These are phyloP conservation scores for Pythium insidiosum DNA, from an alignment of 352 stramenopile genomes.

Conservation along the genomic window DNA sequence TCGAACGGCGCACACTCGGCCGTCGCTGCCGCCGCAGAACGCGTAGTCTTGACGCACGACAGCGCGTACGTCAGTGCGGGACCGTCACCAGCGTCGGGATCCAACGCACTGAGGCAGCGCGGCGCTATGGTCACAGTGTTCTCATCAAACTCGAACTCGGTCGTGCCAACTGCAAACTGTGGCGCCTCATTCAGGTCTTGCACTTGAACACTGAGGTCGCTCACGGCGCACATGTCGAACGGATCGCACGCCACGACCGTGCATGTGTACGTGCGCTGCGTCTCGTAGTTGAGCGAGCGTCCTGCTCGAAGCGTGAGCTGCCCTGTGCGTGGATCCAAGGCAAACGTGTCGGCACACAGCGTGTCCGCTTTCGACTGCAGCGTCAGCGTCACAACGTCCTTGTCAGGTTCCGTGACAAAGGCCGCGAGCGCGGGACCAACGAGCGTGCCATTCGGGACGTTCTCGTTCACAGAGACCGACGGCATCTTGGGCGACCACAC, in stretches of 20 bases:
- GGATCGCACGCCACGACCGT: slow-evolving; percentile 46
- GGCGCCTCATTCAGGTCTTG: slow-evolving; percentile 48
- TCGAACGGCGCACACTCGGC: slow-evolving; percentile 29
- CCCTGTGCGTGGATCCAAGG: slow-evolving; percentile 17
- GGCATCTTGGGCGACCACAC: slow-evolving; percentile 25
- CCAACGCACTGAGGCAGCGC: slow-evolving; percentile 29
- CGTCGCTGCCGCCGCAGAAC: background rate
- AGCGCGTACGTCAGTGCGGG: slow-evolving; percentile 29
- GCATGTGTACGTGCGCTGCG: slow-evolving; percentile 26
- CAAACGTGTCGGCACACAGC: slow-evolving; percentile 40
- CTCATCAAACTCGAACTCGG: slow-evolving; percentile 22
- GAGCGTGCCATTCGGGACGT: slow-evolving; percentile 17
- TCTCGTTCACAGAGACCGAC: slow-evolving; percentile 32
- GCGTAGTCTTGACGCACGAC: slow-evolving; percentile 23
- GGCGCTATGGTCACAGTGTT: slow-evolving; percentile 2
- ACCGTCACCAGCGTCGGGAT: slow-evolving; percentile 35
- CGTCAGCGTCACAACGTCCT: slow-evolving; percentile 32
- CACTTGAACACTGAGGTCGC: slow-evolving; percentile 32
- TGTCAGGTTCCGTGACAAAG: slow-evolving; percentile 31
- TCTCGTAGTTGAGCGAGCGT: slow-evolving; percentile 30
- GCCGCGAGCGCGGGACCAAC: slow-evolving; percentile 11
- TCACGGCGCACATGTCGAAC: slow-evolving; percentile 30
- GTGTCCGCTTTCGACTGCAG: slow-evolving; percentile 44
- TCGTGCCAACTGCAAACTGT: slow-evolving; percentile 19
- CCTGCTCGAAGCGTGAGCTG: slow-evolving; percentile 21